Evolutionary conservation across 805 yeast genomes (phyloP), one percentile per base, ranked within the genome.

Genomic region (Yarrowia sp.): DNA sequence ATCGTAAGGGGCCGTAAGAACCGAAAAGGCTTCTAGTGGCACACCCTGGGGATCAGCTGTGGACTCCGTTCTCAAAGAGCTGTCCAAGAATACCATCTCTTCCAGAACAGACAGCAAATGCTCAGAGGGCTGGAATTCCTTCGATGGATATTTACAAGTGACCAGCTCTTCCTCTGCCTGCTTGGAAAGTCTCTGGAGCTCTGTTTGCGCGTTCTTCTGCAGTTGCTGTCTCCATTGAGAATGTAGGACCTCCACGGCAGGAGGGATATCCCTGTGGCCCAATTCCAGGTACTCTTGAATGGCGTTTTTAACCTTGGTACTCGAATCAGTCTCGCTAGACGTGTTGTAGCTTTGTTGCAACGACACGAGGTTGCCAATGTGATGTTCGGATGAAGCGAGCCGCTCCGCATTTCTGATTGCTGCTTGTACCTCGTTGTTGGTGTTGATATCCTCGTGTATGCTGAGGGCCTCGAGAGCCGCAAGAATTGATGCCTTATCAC

Each of bases 1-100:
- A 8, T 76, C 75, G 33, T 86, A 77, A 0, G 83, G 82, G 31
- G 74, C 73, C 2, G 83, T 72, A 35, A 88, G 72, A 0, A 77
- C 71, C 45, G 79, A 80, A 44, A 86, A 74, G 0, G 84, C 63
- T 14, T 57, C 18, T 22, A 57, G 17, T 8, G 63, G 63, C 2
- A 42, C 50, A 3, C 63, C 63, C 9, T 57, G 63, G 3, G 63
- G 63, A 28, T 57, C 50, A 8, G 50, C 39, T 3, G 47, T 15
- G 0, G 47, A 31, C 41, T 57, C 50, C 6, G 41, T 41, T 22
- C 50, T 42, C 13, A 57, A 50, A 42, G 63, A 41, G 22, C 32
- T 32, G 4, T 57, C 63, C 1, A 57, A 17, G 17, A 57, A 57
- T 0, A 57, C 18, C 63, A 57, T 57, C 38, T 57, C 50, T 4